Evolutionary conservation across 805 yeast genomes (phyloP).

Genomic region (Sporopachydermia quercuum): DNA sequence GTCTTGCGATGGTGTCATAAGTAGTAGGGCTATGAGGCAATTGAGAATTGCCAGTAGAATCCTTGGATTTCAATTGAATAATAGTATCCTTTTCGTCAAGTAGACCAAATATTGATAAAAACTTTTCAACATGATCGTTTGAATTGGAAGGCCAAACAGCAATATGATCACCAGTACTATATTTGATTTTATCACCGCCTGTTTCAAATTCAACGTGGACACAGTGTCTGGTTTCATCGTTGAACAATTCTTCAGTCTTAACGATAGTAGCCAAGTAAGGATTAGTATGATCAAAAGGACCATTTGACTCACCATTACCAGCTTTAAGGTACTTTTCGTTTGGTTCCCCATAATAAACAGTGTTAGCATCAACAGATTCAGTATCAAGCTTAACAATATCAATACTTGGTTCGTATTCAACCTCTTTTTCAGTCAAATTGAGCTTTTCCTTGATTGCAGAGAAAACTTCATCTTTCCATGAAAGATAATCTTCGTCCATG

Average conservation of each 20-base stretch:
- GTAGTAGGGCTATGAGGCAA: constrained; percentile 48
- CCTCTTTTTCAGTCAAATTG: constrained; percentile 66
- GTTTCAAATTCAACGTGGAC: constrained; percentile 84
- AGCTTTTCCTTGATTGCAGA: constrained; percentile 48
- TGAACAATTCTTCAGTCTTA: constrained; percentile 55
- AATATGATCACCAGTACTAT: constrained; percentile 91
- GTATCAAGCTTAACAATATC: constrained; percentile 12
- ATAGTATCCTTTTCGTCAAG: constrained; percentile 35
- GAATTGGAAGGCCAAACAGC: constrained; percentile 93
- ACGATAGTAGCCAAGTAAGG: constrained; percentile 69
- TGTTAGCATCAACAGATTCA: constrained; percentile 12
- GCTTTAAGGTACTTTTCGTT: constrained; percentile 35
- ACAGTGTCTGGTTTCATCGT: constrained; percentile 51
- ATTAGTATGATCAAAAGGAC: constrained; percentile 70
- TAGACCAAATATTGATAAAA: constrained; percentile 51
- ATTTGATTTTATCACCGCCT: constrained; percentile 56
- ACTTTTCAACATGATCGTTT: constrained; percentile 52
- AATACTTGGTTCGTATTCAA: constrained; percentile 59
- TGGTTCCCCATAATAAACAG: constrained; percentile 76
- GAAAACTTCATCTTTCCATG: constrained; percentile 79
- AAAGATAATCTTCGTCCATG: constrained; percentile 84
- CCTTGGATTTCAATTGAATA: constrained; percentile 52
- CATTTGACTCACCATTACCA: constrained; percentile 23
- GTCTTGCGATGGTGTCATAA: constrained; percentile 72
- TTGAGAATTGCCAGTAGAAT: constrained; percentile 29